Base-by-base conservation (phyloP, 257 asterid species). In the Solanum piurae region DNA sequence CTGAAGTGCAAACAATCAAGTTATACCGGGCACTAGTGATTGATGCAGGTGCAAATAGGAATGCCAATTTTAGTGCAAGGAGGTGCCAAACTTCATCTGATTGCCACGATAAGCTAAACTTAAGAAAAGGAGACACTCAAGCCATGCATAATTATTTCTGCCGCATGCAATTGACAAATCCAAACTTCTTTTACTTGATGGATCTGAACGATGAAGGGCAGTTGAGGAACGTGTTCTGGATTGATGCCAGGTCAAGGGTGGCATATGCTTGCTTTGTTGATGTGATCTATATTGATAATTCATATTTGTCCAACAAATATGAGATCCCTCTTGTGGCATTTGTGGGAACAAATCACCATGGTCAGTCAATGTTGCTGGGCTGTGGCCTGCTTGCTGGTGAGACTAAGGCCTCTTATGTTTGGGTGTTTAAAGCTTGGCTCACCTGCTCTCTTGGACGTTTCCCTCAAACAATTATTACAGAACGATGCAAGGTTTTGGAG, bases 311-410 rank as follows among this genome's bases (percentile, higher is more conserved):
- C 31, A 93, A 90, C 92, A 95, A 93, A 74, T 95, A 92, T 40
- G 99, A 95, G 92, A 89, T 91, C 60, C 98, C 98, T 60, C 94
- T 96, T 16, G 96, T 93, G 87, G 84, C 94, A 72, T 89, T 96
- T 88, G 97, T 96, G 44, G 95, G 98, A 86, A 85, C 92, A 83
- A 96, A 96, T 93, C 95, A 96, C 90, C 98, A 95, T 84, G 98
- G 94, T 60, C 98, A 93, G 66, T 92, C 91, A 5, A 91, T 95
- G 83, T 92, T 95, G 88, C 93, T 96, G 72, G 99, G 98, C n/a
- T 95, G 99, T 88, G 98, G 98, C 83, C 88, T 96, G 83, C 98
- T 96, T 88, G 90, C 98, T 6, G 89, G 93, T 12, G 99, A 93
- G 90, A 91, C 91, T 1, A 69, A 38, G 18, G 90, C 89, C 87